phyloP scores from a whole-genome alignment of 2,329 filamentous ascomycete genomes.

The Lachnellula arida region DNA sequence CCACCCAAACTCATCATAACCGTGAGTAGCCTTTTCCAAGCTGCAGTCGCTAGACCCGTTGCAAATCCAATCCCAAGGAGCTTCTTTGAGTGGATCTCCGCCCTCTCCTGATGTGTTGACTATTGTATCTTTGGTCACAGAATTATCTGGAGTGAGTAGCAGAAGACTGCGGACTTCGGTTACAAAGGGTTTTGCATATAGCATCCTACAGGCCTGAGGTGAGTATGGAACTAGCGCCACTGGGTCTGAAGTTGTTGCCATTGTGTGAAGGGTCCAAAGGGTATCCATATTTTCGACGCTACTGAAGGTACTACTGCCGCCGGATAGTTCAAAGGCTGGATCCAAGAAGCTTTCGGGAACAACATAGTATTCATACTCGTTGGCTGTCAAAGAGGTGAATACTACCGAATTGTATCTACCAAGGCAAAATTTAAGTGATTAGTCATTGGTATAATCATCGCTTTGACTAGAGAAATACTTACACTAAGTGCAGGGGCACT shows the following conservation, averaged over 20 bases:
- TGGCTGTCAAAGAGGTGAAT: conserved; percentile 8
- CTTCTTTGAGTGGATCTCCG: background rate
- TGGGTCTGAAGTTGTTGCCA: background rate
- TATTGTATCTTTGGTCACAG: background rate
- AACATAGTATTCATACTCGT: conserved; percentile 1
- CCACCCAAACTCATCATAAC: background rate
- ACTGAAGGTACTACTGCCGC: background rate
- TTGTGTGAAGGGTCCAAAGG: background rate
- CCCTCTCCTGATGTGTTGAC: background rate
- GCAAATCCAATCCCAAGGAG: conserved; percentile 8
- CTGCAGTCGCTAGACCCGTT: conserved; percentile 1
- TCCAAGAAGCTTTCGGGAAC: conserved; percentile 5
- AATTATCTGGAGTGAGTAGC: background rate
- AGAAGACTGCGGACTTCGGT: conserved; percentile 7
- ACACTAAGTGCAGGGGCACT: conserved; percentile 8
- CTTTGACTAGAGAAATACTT: background rate
- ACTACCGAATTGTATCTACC: conserved; percentile 11
- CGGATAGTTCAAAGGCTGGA: background rate
- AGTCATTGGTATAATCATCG: background rate
- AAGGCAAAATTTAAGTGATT: background rate
- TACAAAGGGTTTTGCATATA: conserved; percentile 1
- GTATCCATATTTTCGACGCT: background rate
- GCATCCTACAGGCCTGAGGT: conserved; percentile 1
- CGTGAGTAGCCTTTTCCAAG: background rate
- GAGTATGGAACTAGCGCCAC: background rate